Percentiles rank a stretch among this genome's conserved stretches.
Evolutionary conservation across 208 protist genomes (phyloP).

Genomic region (Leishmania turanica): DNA sequence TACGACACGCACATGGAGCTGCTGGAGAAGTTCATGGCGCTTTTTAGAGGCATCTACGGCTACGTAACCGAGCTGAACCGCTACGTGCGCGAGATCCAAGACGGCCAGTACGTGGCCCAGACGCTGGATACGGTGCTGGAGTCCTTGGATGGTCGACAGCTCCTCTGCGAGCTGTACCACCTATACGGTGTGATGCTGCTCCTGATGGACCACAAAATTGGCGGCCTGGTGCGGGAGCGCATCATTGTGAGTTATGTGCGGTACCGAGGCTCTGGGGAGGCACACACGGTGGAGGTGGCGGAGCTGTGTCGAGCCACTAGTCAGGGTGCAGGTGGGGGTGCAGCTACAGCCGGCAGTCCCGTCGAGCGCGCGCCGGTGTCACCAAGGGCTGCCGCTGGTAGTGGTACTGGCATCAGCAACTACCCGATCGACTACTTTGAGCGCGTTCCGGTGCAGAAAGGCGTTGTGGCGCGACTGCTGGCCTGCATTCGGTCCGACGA

Average conservation of each 20-base stretch:
- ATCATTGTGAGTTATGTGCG: conserved; percentile 97
- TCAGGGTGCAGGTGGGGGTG: conserved; percentile 40
- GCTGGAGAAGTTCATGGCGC: conserved; percentile 95
- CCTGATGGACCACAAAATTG: conserved; percentile 94
- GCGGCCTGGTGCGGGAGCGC: conserved; percentile 94
- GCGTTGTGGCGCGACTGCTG: conserved; percentile 91
- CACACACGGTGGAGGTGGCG: conserved; percentile 95
- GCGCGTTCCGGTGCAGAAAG: conserved; percentile 67
- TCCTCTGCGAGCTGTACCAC: conserved; percentile 93
- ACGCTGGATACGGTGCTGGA: conserved; percentile 93
- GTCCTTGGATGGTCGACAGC: conserved; percentile 96
- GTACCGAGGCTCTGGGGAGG: conserved; percentile 92
- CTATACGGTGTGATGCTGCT: conserved; percentile 98
- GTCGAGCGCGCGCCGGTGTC: not conserved
- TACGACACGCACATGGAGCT: conserved; percentile 93
- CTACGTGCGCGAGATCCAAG: conserved; percentile 92
- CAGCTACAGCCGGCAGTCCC: not conserved
- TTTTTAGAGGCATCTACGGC: conserved; percentile 97
- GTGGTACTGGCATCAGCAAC: conserved; percentile 32
- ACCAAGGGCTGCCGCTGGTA: not conserved
- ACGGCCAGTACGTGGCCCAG: conserved; percentile 90
- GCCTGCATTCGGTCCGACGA: conserved; percentile 95
- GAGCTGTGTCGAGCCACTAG: conserved; percentile 94
- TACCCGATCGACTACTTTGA: conserved; percentile 96
- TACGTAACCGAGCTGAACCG: conserved; percentile 94